phyloP scores from a whole-genome alignment of 192 early-diverging fungal species.

The Linnemannia hyalina region DNA sequence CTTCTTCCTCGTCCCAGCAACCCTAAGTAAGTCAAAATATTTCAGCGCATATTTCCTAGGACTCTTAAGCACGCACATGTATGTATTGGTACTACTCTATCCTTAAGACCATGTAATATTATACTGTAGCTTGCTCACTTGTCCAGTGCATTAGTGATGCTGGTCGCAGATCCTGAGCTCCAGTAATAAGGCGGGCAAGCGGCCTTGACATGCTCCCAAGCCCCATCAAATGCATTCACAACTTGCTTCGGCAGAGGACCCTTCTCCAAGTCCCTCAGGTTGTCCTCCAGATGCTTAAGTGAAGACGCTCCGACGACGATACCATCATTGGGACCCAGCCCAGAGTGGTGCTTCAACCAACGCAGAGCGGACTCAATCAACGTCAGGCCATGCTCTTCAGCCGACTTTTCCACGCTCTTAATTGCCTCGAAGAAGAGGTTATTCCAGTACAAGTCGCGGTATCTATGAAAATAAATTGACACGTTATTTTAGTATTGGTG shows the following conservation, averaged over 20 bases:
- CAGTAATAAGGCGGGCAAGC: slow-evolving; percentile 42
- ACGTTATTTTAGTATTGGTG: background rate
- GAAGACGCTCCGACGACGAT: slow-evolving; percentile 59
- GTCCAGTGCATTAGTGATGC: slow-evolving; percentile 9
- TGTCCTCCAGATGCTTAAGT: slow-evolving; percentile 53
- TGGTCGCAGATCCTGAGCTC: slow-evolving; percentile 6
- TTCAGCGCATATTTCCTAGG: no score
- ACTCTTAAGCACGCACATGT: no score
- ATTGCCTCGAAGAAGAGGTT: slow-evolving; percentile 66
- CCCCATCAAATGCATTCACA: slow-evolving; percentile 66
- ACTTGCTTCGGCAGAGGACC: slow-evolving; percentile 66
- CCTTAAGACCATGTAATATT: no score
- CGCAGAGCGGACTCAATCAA: slow-evolving; percentile 51
- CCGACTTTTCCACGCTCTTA: slow-evolving; percentile 47
- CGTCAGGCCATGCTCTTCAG: slow-evolving; percentile 37
- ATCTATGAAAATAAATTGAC: slow-evolving; percentile 16
- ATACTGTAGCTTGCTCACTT: slow-evolving; percentile 2
- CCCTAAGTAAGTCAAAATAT: no score
- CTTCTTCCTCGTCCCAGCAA: no score
- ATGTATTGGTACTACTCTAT: no score
- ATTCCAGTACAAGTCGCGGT: slow-evolving; percentile 62
- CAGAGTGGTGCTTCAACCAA: slow-evolving; percentile 60
- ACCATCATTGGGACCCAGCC: slow-evolving; percentile 39
- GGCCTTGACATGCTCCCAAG: slow-evolving; percentile 64
- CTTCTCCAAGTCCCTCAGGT: slow-evolving; percentile 64